These are phyloP conservation scores for Tilletia indica DNA, from an alignment of 1,284 basidiomycete genomes.

Conservation along the genomic window DNA sequence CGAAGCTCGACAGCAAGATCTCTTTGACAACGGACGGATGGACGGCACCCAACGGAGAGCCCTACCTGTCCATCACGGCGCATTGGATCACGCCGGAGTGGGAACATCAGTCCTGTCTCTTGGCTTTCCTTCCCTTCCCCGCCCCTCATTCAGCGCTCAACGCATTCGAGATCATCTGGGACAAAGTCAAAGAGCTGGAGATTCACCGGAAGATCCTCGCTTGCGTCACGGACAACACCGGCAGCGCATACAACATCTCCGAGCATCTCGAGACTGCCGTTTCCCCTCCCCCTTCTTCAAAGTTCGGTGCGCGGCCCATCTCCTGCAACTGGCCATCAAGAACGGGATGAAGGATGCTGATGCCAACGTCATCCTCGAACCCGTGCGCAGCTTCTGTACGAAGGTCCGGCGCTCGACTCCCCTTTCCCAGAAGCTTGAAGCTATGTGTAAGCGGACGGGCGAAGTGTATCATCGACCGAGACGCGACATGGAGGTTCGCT, in stretches of 20 bases:
- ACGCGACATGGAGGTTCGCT: not conserved
- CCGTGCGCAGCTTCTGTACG: not conserved
- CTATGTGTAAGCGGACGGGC: not conserved
- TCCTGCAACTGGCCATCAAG: not conserved
- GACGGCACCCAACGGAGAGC: too few relatives aligned
- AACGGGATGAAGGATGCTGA: not conserved
- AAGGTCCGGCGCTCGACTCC: not conserved
- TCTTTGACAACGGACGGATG: too few relatives aligned
- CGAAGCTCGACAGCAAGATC: too few relatives aligned
- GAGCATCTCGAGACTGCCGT: not conserved
- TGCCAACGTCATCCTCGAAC: not conserved
- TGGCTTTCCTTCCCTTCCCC: too few relatives aligned
- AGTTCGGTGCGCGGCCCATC: not conserved
- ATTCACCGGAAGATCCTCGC: not conserved
- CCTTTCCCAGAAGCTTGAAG: not conserved
- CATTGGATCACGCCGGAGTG: too few relatives aligned
- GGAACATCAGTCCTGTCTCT: too few relatives aligned
- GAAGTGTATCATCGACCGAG: not conserved
- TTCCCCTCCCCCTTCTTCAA: not conserved
- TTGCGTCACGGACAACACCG: constrained; percentile 1
- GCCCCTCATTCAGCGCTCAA: too few relatives aligned
- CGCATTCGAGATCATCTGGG: not conserved
- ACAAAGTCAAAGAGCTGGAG: not conserved
- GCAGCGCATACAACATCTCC: not conserved
- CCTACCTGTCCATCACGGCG: too few relatives aligned